Evolutionary conservation across 2,329 filamentous ascomycete genomes (phyloP).

Genomic region (Colletotrichum lindemuthianum): DNA sequence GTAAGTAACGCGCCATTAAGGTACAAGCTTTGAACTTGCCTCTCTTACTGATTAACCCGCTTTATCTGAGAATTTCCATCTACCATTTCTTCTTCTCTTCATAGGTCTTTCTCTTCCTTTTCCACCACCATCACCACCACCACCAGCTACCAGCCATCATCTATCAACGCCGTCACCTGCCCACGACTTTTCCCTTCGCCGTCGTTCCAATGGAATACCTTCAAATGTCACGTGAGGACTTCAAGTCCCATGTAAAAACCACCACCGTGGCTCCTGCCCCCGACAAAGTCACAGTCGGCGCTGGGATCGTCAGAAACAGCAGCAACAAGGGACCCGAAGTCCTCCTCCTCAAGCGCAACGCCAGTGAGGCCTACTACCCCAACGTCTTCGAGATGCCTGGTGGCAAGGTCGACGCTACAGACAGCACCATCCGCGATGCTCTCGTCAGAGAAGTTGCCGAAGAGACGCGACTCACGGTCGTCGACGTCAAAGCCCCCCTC

Average conservation of each 20-base stretch:
- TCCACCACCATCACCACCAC: no score
- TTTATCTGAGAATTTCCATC: no score
- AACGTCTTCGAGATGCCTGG: constrained; percentile 16
- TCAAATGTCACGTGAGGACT: background rate
- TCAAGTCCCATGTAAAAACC: background rate
- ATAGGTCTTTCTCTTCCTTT: no score
- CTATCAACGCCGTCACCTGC: no score
- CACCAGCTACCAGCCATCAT: no score
- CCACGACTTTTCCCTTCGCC: no score
- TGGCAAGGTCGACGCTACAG: constrained; percentile 4
- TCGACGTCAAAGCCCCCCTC: background rate
- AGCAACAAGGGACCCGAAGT: background rate
- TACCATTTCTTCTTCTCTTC: no score
- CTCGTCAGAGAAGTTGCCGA: constrained; percentile 13
- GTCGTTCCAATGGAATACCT: background rate
- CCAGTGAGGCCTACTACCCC: background rate
- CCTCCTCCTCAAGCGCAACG: constrained; percentile 9
- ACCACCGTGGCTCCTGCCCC: background rate
- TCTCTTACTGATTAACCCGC: no score
- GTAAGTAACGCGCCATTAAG: no score
- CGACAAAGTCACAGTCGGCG: constrained; percentile 2
- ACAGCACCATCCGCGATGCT: background rate
- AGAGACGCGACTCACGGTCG: constrained; percentile 6
- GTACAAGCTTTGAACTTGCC: no score
- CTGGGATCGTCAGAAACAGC: background rate